Evolutionary conservation across 2,329 filamentous ascomycete species (phyloP).

Genomic region (Phyllosticta citrichinensis): DNA sequence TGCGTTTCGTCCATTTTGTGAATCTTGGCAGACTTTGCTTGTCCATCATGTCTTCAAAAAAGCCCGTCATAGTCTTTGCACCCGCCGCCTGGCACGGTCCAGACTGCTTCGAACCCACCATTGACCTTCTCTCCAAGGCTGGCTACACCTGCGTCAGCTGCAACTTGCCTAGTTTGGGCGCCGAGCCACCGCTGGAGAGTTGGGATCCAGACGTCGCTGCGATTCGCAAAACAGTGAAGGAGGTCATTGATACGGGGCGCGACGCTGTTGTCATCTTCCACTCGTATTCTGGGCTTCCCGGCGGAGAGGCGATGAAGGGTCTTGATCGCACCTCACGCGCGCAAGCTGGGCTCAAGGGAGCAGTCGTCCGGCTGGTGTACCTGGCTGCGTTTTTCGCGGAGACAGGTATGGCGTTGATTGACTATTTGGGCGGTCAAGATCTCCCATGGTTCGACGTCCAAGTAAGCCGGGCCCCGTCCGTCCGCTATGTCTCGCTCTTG

Average conservation of each 20-base stretch:
- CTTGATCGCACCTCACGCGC: background rate
- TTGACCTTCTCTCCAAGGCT: constrained; percentile 18
- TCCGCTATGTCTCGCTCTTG: background rate
- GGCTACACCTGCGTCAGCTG: constrained; percentile 22
- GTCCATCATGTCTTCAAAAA: constrained; percentile 10
- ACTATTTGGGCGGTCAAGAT: constrained; percentile 3
- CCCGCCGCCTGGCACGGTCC: constrained; percentile 30
- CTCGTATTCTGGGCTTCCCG: constrained; percentile 36
- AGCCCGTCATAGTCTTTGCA: constrained; percentile 27
- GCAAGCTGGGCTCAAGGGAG: background rate
- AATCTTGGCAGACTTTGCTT: constrained; percentile 20
- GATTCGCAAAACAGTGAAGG: constrained; percentile 23
- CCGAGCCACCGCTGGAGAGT: constrained; percentile 18
- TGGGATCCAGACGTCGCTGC: constrained; percentile 25
- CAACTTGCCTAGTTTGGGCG: constrained; percentile 21
- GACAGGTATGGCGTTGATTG: background rate
- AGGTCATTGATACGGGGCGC: constrained; percentile 28
- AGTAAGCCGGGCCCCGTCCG: background rate
- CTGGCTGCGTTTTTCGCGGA: constrained; percentile 1
- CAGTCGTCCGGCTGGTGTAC: constrained; percentile 1
- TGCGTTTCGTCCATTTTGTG: constrained; percentile 22
- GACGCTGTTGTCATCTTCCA: constrained; percentile 35
- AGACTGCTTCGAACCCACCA: constrained; percentile 18
- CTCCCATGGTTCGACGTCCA: constrained; percentile 12
- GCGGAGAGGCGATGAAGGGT: constrained; percentile 20